phyloP scores from a whole-genome alignment of 768 basidiomycete genomes.

The Trametes elegans region DNA sequence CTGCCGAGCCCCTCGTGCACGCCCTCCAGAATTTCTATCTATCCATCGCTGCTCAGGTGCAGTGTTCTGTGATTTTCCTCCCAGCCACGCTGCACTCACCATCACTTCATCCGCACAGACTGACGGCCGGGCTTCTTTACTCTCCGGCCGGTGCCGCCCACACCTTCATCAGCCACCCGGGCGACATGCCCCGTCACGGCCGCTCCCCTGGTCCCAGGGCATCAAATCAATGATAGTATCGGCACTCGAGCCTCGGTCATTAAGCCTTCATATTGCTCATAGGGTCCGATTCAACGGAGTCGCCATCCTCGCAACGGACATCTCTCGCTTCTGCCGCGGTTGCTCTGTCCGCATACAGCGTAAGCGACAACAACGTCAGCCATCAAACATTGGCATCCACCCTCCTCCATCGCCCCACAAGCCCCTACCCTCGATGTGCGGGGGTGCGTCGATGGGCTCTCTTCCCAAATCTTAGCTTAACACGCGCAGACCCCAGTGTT shows the following conservation, averaged over 20 bases:
- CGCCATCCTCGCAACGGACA: neutral
- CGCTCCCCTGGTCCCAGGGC: no score
- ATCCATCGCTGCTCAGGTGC: neutral
- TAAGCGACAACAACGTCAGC: neutral
- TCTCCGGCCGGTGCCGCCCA: no score
- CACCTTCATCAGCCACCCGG: no score
- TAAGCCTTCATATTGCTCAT: neutral
- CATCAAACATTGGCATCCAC: neutral
- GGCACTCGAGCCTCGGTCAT: neutral
- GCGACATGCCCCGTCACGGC: no score
- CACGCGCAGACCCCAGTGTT: no score
- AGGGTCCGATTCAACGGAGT: neutral
- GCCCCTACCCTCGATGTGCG: neutral
- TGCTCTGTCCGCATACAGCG: neutral
- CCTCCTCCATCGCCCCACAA: neutral
- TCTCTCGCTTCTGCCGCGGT: neutral
- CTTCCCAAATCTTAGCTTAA: neutral
- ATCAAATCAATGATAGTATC: neutral
- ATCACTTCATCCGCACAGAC: no score
- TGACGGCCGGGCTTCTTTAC: no score
- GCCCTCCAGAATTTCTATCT: conserved; percentile 2
- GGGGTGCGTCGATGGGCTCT: neutral
- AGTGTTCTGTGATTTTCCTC: no score
- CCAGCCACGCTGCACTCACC: neutral
- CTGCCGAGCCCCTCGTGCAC: conserved; percentile 1